A percentile compares a stretch with the other conserved stretches of the same genome.
Conservation (phyloP, 2,329 filamentous ascomycete species). For the Zymoseptoria passerinii region DNA sequence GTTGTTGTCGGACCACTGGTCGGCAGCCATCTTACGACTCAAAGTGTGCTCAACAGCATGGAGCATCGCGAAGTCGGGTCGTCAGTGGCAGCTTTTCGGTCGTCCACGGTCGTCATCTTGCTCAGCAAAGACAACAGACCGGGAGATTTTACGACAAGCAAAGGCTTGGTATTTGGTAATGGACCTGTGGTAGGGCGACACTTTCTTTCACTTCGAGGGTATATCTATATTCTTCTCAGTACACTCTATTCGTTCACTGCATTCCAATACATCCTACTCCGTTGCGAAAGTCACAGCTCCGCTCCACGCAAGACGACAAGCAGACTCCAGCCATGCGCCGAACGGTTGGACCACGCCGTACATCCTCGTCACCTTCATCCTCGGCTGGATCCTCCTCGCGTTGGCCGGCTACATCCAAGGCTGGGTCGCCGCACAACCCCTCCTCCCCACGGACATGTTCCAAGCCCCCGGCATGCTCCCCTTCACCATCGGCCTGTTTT, state of each 20-base stretch:
- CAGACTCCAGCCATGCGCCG: conserved; percentile 48
- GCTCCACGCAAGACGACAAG: neutral
- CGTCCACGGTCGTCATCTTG: neutral
- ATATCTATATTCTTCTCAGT: neutral
- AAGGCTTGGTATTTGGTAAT: neutral
- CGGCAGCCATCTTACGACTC: neutral
- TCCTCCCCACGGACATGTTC: conserved; percentile 65
- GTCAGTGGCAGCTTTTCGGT: neutral
- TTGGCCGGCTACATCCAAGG: conserved; percentile 63
- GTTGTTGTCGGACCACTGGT: neutral
- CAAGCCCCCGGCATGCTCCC: conserved; percentile 59
- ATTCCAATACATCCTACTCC: neutral
- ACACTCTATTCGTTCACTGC: neutral
- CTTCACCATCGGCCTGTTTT: conserved; percentile 52
- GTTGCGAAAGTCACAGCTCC: neutral
- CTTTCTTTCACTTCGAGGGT: neutral
- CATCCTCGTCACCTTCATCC: conserved; percentile 55
- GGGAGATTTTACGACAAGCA: neutral
- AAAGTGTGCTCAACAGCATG: too few species aligned
- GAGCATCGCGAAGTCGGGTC: neutral
- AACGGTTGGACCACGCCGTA: conserved; percentile 66
- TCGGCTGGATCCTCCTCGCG: conserved; percentile 54
- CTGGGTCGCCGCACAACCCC: conserved; percentile 58
- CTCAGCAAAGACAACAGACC: neutral
- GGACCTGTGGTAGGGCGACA: neutral